Conservation (phyloP, 2,329 filamentous ascomycete species). For the Sclerotinia nivalis region DNA sequence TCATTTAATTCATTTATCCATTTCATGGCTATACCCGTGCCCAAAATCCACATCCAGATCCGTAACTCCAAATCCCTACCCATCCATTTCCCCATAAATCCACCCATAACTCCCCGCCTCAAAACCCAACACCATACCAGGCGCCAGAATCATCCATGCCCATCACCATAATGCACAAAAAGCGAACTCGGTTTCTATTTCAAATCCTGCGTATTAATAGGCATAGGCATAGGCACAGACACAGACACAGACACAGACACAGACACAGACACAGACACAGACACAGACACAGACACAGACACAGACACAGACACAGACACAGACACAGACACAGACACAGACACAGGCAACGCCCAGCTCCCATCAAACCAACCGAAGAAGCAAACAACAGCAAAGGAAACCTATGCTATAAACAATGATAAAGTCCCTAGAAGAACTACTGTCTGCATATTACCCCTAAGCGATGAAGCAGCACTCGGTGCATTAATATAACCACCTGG, state of each 20-base stretch:
- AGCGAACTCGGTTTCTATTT: background rate
- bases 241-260: background rate
- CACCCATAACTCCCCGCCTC: too few species aligned
- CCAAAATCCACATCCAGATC: too few species aligned
- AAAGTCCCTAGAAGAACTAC: background rate
- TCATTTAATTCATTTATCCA: too few species aligned
- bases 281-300: too few species aligned
- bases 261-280: background rate
- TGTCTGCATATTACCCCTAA: background rate
- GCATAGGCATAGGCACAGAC: too few species aligned
- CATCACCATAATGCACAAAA: background rate
- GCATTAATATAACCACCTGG: background rate
- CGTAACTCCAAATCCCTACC: too few species aligned
- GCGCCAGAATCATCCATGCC: background rate
- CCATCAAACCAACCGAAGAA: too few species aligned
- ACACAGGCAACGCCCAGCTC: too few species aligned
- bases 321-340: background rate
- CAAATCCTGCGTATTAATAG: background rate
- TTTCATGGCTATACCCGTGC: too few species aligned
- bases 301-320: background rate
- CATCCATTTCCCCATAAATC: too few species aligned
- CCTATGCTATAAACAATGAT: background rate
- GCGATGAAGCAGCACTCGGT: background rate
- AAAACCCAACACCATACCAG: background rate
- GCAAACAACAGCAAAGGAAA: background rate